These are phyloP conservation scores for Chaetomium tenue DNA, from an alignment of 495 filamentous ascomycete species.

Conservation along the genomic window DNA sequence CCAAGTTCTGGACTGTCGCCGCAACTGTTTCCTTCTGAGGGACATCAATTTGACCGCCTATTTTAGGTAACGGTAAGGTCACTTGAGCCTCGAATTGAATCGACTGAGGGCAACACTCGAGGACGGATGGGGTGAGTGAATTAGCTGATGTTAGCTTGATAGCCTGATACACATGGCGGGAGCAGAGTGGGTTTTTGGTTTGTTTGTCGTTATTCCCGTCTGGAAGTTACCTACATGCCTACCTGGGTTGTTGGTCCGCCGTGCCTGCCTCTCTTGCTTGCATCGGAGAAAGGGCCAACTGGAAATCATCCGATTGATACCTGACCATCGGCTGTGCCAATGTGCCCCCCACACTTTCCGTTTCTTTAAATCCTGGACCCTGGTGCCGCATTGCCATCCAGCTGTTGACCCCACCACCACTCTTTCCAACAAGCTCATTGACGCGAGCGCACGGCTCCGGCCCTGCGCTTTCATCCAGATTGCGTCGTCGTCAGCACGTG, in stretches of 20 bases:
- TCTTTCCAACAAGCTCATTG: background rate
- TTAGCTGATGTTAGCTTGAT: background rate
- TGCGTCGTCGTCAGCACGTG: constrained; percentile 29
- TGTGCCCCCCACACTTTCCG: constrained; percentile 8
- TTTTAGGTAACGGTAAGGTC: no score
- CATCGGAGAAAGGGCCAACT: background rate
- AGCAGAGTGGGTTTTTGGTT: background rate
- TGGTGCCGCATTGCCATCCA: background rate
- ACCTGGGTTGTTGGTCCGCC: no score
- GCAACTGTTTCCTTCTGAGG: constrained; percentile 22
- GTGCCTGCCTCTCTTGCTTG: background rate
- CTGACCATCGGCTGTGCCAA: background rate
- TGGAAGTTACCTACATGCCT: no score
- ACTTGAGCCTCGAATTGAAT: background rate
- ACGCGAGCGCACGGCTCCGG: constrained; percentile 6
- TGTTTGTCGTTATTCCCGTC: no score
- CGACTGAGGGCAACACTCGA: background rate
- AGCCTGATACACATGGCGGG: background rate
- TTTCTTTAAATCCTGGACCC: background rate
- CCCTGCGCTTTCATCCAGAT: constrained; percentile 31
- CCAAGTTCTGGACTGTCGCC: background rate
- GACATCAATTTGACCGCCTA: constrained; percentile 1
- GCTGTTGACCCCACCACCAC: constrained; percentile 1
- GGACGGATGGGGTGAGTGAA: background rate
- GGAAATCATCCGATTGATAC: constrained; percentile 6